A percentile compares a stretch with the other conserved stretches of the same genome.
phyloP scores from a whole-genome alignment of 2,329 filamentous ascomycete species.

The Aspergillus texensis region DNA sequence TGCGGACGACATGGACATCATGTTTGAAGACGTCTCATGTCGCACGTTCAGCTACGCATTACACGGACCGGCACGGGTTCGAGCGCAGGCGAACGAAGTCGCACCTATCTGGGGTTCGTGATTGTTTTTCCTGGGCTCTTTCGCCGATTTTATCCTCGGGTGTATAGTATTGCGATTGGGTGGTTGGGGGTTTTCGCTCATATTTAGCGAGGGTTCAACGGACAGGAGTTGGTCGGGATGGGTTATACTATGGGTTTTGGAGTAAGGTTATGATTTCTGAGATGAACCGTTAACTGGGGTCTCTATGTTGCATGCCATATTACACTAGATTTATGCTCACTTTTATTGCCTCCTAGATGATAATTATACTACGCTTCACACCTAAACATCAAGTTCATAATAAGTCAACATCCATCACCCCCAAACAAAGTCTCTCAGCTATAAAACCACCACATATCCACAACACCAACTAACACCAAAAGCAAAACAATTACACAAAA shows the following conservation, averaged over 20 bases:
- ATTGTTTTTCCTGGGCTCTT: not conserved
- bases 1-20: slow-evolving; percentile 61
- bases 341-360: not conserved
- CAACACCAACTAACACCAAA: too few species aligned
- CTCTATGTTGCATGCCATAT: not conserved
- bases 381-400: too few species aligned
- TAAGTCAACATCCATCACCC: too few species aligned
- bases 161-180: not conserved
- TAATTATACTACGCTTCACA: too few species aligned
- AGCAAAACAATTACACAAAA: slow-evolving; percentile 2
- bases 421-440: too few species aligned
- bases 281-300: not conserved
- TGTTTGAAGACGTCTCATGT: slow-evolving; percentile 61
- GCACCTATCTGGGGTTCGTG: slow-evolving; percentile 18
- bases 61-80: slow-evolving; percentile 28
- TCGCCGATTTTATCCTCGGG: not conserved
- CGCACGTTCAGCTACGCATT: slow-evolving; percentile 59
- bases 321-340: not conserved
- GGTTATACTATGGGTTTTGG: not conserved
- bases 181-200: not conserved
- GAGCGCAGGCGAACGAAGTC: slow-evolving; percentile 16
- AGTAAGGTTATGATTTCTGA: not conserved
- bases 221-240: not conserved
- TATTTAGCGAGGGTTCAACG: not conserved
- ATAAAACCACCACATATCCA: too few species aligned